phyloP scores from a whole-genome alignment of 306 rosid genomes.

The Vachellia collinsii region DNA sequence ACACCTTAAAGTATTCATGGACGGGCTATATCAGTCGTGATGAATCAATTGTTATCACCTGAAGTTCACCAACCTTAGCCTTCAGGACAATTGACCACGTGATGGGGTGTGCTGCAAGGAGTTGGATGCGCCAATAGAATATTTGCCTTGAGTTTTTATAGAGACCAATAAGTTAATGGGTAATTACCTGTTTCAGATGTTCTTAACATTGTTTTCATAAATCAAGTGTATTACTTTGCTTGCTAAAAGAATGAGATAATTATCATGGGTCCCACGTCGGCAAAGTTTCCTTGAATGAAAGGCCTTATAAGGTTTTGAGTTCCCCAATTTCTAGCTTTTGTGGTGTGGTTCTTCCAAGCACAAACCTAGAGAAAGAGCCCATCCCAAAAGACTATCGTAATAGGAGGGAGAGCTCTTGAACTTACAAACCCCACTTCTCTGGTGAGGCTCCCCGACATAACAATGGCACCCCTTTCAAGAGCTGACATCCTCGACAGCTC shows the following conservation, averaged over 20 bases:
- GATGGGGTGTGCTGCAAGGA: slow-evolving; percentile 11
- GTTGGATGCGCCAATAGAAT: not conserved
- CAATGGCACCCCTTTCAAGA: too few relatives aligned
- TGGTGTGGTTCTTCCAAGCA: too few relatives aligned
- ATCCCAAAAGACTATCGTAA: too few relatives aligned
- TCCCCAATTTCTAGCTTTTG: too few relatives aligned
- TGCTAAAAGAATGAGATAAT: not conserved
- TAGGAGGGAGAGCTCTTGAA: too few relatives aligned
- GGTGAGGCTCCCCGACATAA: too few relatives aligned
- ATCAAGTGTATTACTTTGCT: not conserved
- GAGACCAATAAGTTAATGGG: slow-evolving; percentile 11
- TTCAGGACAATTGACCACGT: not conserved
- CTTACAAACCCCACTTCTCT: too few relatives aligned
- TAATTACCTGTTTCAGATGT: not conserved
- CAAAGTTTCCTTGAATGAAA: too few relatives aligned
- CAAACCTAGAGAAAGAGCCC: too few relatives aligned
- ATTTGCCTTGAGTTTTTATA: not conserved
- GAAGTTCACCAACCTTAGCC: not conserved
- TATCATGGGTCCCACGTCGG: too few relatives aligned
- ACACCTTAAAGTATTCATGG: not conserved
- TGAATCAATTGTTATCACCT: not conserved
- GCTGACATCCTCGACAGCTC: too few relatives aligned
- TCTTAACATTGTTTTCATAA: not conserved
- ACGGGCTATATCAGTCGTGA: not conserved
- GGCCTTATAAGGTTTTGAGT: too few relatives aligned